phyloP scores from a whole-genome alignment of 148 eudicot genomes.

The Heliamphora exappendiculata region DNA sequence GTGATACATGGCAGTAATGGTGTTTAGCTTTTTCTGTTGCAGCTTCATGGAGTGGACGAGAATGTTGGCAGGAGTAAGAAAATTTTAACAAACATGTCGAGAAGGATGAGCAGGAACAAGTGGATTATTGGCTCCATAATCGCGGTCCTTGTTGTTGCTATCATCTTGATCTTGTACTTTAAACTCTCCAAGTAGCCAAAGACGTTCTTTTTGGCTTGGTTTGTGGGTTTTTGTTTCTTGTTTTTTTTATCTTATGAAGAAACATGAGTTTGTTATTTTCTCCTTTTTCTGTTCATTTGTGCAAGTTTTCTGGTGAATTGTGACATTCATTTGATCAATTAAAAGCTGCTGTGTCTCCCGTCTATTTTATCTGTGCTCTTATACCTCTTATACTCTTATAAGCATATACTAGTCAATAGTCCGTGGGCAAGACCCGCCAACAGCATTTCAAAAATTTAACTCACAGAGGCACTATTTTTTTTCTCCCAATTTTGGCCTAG shows the following conservation, averaged over 20 bases:
- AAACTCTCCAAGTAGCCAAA: constrained; percentile 28
- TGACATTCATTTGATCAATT: constrained; percentile 10
- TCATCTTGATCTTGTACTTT: constrained; percentile 42
- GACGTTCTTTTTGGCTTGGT: not conserved
- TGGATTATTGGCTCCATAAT: constrained; percentile 42
- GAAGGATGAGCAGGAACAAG: constrained; percentile 57
- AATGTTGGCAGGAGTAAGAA: constrained; percentile 44
- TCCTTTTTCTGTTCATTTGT: not conserved
- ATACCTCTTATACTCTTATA: no score
- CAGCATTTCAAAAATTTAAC: no score
- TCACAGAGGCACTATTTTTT: no score
- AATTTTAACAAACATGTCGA: constrained; percentile 44
- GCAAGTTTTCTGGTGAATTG: not conserved
- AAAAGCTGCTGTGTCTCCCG: not conserved
- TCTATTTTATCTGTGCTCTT: not conserved
- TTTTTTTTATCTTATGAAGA: not conserved
- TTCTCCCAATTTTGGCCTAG: no score
- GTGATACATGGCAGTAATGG: not conserved
- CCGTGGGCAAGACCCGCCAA: no score
- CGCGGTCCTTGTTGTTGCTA: constrained; percentile 37
- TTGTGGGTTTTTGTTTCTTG: constrained; percentile 7
- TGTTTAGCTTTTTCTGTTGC: not conserved
- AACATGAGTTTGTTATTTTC: not conserved
- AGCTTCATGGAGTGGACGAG: constrained; percentile 57
- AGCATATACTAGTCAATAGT: no score